phyloP scores from a whole-genome alignment of 2,329 filamentous ascomycete genomes.

The Colletotrichum lindemuthianum region DNA sequence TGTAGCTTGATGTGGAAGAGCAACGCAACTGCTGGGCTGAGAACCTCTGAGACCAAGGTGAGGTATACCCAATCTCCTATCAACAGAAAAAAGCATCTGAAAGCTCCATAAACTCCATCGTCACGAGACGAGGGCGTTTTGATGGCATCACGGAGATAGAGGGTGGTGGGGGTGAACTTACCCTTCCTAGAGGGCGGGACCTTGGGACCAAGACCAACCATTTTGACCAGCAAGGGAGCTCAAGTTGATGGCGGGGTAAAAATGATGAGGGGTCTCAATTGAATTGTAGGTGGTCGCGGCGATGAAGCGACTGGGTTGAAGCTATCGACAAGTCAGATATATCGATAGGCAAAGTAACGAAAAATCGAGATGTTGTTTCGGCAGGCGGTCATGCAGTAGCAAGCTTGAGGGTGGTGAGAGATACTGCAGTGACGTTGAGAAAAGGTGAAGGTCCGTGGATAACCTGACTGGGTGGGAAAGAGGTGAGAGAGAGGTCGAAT shows the following conservation, averaged over 20 bases:
- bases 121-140: background rate
- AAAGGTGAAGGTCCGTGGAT: slow-evolving; percentile 32
- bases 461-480: slow-evolving; percentile 27
- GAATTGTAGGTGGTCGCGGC: slow-evolving; percentile 7
- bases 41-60: slow-evolving; percentile 1
- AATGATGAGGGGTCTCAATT: slow-evolving; percentile 33
- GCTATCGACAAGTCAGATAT: background rate
- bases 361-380: slow-evolving; percentile 2
- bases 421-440: slow-evolving; percentile 31
- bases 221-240: slow-evolving; percentile 46
- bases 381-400: slow-evolving; percentile 12
- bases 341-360: background rate
- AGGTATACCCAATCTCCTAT: slow-evolving; percentile 20
- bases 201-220: slow-evolving; percentile 63
- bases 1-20: slow-evolving; percentile 8
- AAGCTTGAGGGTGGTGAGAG: slow-evolving; percentile 14
- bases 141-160: slow-evolving; percentile 20
- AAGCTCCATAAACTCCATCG: slow-evolving; percentile 16
- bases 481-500: slow-evolving; percentile 28
- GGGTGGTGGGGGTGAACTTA: slow-evolving; percentile 56
- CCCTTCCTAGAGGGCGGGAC: slow-evolving; percentile 70
- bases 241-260: slow-evolving; percentile 44
- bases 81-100: background rate
- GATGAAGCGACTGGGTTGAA: background rate
- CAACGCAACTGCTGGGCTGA: slow-evolving; percentile 8